These are phyloP conservation scores for Citeromyces siamensis DNA, from an alignment of 1,139 yeast genomes.

Conservation along the genomic window DNA sequence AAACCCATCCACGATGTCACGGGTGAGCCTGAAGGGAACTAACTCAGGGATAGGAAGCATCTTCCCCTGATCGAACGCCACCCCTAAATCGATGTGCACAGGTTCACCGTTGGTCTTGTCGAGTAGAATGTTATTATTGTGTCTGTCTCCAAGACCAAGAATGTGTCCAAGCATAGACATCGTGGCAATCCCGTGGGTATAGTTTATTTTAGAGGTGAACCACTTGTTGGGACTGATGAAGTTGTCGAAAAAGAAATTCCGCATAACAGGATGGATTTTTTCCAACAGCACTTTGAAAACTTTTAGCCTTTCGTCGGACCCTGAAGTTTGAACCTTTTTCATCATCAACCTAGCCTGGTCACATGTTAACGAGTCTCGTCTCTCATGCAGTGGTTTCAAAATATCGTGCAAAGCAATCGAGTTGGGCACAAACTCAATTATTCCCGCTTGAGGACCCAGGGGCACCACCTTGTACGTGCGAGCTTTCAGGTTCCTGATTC, in stretches of 20 bases:
- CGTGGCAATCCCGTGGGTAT: conserved; percentile 74
- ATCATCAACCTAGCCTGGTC: conserved; percentile 55
- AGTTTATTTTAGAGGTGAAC: conserved; percentile 53
- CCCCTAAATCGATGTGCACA: conserved; percentile 91
- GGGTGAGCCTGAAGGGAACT: conserved; percentile 83
- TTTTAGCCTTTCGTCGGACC: conserved; percentile 31
- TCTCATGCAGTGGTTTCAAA: conserved; percentile 42
- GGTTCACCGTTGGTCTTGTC: conserved; percentile 80
- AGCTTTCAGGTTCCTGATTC: conserved; percentile 43
- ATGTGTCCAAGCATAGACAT: conserved; percentile 80
- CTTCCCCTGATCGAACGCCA: conserved; percentile 90
- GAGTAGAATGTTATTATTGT: conserved; percentile 79
- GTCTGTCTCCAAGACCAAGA: conserved; percentile 91
- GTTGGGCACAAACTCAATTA: conserved; percentile 80
- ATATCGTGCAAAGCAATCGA: conserved; percentile 65
- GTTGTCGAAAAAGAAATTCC: conserved; percentile 58
- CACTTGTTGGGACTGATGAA: conserved; percentile 60
- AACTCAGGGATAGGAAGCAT: conserved; percentile 79
- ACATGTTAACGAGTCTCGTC: conserved; percentile 30
- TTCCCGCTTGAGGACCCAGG: conserved; percentile 76
- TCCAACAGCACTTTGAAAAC: conserved; percentile 37
- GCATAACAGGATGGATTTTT: conserved; percentile 53
- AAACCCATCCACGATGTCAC: conserved; percentile 89
- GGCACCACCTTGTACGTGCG: conserved; percentile 89
- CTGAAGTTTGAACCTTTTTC: conserved; percentile 40